Base-by-base conservation (phyloP, 1,139 yeast genomes). In the Geotrichum klebahnii region DNA sequence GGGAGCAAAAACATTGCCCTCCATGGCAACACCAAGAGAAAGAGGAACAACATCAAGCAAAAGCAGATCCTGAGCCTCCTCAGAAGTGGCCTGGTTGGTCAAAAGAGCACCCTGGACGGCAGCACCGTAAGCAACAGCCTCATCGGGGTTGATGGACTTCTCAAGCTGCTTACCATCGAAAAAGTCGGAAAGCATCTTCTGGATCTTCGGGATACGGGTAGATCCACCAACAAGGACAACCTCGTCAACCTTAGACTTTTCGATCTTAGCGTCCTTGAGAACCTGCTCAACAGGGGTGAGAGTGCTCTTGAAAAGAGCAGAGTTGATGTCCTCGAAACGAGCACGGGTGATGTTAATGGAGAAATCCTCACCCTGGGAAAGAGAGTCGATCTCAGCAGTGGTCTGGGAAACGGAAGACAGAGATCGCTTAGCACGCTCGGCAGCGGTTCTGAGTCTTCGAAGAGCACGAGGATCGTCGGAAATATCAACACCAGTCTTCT, bases 21-120 rank as follows among this genome's bases (percentile, higher is more conserved):
- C 96, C 96, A 90, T 92, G 77, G 97, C 97, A 74, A 92, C 97
- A 87, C 98, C 98, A 71, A 90, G 82, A 64, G 97, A 89, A 74
- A 92, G 85, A 77, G 97, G 97, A 71, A 90, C 92, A 71, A 90
- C 97, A 81, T 90, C 97, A 78, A 90, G 85, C 75, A 90, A 84
- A 73, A 90, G 83, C 73, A 90, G 82, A 79, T 90, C 97, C 80
- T 90, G 86, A 76, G 97, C 84, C 79, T 89, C 95, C 65, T 87
- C 95, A 64, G 95, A 85, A 65, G 97, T 88, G 68, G 95, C 86
- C 80, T 88, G 95, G 78, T 96, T 96, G 66, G 97, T 87, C 75
- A 89, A 81, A 80, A 89, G 88, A 71, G 97, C 97, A 82, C 96
- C 97, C 82, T 90, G 97, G 67, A 87, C 96, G 67, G 96, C 96